These are phyloP conservation scores for Halteria grandinella DNA, from an alignment of 73 alveolate species.

Conservation along the genomic window DNA sequence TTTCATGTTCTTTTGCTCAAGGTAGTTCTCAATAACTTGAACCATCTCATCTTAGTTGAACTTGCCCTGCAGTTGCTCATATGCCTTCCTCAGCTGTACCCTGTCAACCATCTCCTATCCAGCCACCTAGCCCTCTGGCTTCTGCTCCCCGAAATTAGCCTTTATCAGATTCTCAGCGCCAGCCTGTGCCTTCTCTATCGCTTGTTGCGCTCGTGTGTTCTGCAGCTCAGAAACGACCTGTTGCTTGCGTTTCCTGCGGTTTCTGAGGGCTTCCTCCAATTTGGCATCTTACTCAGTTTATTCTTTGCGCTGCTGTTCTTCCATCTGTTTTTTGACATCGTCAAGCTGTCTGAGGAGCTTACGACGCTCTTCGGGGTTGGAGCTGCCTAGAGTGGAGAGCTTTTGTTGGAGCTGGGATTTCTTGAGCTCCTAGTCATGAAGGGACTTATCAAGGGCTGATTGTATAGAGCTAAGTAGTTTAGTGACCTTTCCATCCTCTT, in stretches of 20 bases:
- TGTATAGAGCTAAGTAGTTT: not conserved
- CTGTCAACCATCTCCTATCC: too few species aligned
- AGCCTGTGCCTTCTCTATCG: not conserved
- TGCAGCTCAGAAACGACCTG: constrained; percentile 7
- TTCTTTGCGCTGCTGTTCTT: not conserved
- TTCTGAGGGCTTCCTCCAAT: constrained; percentile 24
- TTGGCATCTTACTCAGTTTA: constrained; percentile 5
- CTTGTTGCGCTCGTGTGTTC: constrained; percentile 6
- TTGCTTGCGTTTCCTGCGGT: constrained; percentile 19
- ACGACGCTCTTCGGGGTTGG: not conserved
- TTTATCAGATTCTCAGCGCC: not conserved
- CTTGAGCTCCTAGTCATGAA: not conserved
- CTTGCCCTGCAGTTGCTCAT: not conserved
- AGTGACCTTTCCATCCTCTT: constrained; percentile 1
- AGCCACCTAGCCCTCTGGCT: constrained; percentile 5
- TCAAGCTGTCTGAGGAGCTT: constrained; percentile 27
- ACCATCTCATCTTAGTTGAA: constrained; percentile 58
- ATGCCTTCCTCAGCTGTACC: too few species aligned
- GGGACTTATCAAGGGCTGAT: constrained; percentile 7
- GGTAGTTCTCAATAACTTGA: constrained; percentile 60
- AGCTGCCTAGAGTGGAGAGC: constrained; percentile 14
- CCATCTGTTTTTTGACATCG: constrained; percentile 1
- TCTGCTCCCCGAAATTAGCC: constrained; percentile 3
- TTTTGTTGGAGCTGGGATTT: not conserved
- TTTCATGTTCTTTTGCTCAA: constrained; percentile 55